Base-by-base conservation (phyloP, 768 basidiomycete genomes). In the Russula ochroleuca region DNA sequence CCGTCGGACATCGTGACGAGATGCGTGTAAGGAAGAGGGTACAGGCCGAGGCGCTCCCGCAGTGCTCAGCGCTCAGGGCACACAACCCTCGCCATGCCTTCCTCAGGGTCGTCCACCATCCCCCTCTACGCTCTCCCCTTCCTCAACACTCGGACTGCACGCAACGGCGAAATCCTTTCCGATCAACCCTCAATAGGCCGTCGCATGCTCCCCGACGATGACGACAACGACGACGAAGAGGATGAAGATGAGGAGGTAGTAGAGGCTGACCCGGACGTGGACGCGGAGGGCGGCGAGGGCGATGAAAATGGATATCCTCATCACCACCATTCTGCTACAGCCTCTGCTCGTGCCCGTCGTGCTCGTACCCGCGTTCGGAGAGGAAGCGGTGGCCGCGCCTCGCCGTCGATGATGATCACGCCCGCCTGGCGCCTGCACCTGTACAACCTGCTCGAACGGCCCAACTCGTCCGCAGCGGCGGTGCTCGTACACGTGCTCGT, bases 371-470 rank as follows among this genome's bases (percentile, higher is more conserved):
- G 43, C 9, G n/a, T 19, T n/a, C 19, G 41, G 41, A 17, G n/a
- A 28, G 28, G 28, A 2, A 2, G 28, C 41, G 41, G 41, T 7
- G 19, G 41, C 15, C 15, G 17, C 40, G 38, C 23, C 9, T 14
- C 35, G 25, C 21, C 33, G 40, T 41, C 13, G 43, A 7, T n/a
- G 14, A 23, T 2, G 5, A 52, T 55, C 23, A n/a, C 37, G 19
- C 62, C 61, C 71, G 76, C 49, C 79, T 90, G 86, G 85, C 87
- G 88, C 71, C 79, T 84, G 25, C 77, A 81, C 17, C 75, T 90
- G 17, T 87, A 84, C 70, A 79, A 84, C 50, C 78, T 95, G 21
- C 81, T 95, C 67, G 93, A 95, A 69, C 85, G 83, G 59, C 92
- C 93, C 0, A 85, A 86, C 8, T 87, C 89, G 0, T 92, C 89